Evolutionary conservation across 345 rosid species (phyloP).

Genomic region (Geranium rotundifolium): DNA sequence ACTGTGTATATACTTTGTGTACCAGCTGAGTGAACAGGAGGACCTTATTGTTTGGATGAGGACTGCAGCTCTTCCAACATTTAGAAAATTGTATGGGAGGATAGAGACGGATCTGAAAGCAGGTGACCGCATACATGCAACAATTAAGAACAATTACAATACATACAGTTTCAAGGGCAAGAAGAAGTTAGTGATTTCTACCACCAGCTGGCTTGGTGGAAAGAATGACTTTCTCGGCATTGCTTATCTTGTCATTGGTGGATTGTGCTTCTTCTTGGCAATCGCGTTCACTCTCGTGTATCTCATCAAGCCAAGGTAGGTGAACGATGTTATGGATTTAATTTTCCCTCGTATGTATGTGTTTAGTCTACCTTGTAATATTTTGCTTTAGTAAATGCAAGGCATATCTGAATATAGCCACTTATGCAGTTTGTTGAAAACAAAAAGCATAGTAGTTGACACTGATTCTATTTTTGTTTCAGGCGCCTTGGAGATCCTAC

Average conservation of each 20-base stretch:
- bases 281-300: conserved; percentile 75
- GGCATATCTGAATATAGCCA: not conserved
- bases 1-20: conserved; percentile 2
- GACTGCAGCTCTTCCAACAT: conserved; percentile 97
- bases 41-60: conserved; percentile 99
- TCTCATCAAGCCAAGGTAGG: conserved; percentile 97
- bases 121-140: conserved; percentile 42
- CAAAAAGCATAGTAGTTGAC: not conserved
- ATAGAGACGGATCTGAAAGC: conserved; percentile 66
- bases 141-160: conserved; percentile 58
- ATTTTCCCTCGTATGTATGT: too few relatives aligned
- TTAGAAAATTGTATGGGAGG: conserved; percentile 90
- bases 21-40: conserved; percentile 86
- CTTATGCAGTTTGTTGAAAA: not conserved
- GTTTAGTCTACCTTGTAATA: too few relatives aligned
- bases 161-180: conserved; percentile 92
- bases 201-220: conserved; percentile 98
- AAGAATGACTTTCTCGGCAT: conserved; percentile 95
- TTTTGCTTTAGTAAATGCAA: too few relatives aligned
- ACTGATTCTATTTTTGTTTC: conserved; percentile 10
- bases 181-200: conserved; percentile 92
- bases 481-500: conserved; percentile 96
- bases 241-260: conserved; percentile 87
- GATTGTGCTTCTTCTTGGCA: conserved; percentile 79
- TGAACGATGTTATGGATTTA: conserved; percentile 11